phyloP scores from a whole-genome alignment of 2,329 filamentous ascomycete genomes.

The Fusarium sp. region DNA sequence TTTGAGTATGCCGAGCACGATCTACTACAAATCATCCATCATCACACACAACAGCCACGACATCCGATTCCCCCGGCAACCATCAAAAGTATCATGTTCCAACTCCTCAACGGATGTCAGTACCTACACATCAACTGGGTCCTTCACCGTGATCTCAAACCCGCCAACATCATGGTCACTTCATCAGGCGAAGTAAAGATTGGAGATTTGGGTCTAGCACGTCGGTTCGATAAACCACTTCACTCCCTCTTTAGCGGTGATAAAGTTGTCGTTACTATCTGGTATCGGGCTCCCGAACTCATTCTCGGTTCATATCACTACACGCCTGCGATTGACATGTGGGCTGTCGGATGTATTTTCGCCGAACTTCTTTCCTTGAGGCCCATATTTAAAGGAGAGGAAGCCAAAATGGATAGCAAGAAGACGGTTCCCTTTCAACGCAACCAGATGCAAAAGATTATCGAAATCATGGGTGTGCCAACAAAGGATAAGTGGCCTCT shows the following conservation, averaged over 20 bases:
- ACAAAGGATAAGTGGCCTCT: conserved; percentile 90
- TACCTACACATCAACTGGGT: conserved; percentile 98
- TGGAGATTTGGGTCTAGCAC: conserved; percentile 89
- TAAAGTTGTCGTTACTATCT: conserved; percentile 98
- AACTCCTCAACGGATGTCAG: conserved; percentile 91
- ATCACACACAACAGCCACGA: conserved; percentile 88
- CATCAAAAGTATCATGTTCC: conserved; percentile 93
- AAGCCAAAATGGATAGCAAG: conserved; percentile 98
- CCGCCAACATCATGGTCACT: conserved; percentile 98
- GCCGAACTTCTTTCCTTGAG: conserved; percentile 88
- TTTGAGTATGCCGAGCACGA: conserved; percentile 99
- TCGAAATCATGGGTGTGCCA: conserved; percentile 92
- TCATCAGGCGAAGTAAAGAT: conserved; percentile 90
- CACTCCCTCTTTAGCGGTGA: conserved; percentile 92
- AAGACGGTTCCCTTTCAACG: conserved; percentile 97
- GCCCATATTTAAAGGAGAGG: conserved; percentile 98
- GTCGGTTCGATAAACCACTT: conserved; percentile 92
- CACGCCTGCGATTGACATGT: conserved; percentile 95
- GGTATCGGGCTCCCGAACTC: conserved; percentile 96
- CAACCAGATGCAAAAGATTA: conserved; percentile 99
- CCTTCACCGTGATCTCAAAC: conserved; percentile 94
- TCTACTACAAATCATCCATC: conserved; percentile 95
- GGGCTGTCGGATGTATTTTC: conserved; percentile 98
- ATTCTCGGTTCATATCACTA: conserved; percentile 94
- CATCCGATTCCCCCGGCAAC: conserved; percentile 88